Evolutionary conservation across 2,329 filamentous ascomycete genomes (phyloP), one percentile per base, ranked within the genome.

Genomic region (Xylariaceae sp.): DNA sequence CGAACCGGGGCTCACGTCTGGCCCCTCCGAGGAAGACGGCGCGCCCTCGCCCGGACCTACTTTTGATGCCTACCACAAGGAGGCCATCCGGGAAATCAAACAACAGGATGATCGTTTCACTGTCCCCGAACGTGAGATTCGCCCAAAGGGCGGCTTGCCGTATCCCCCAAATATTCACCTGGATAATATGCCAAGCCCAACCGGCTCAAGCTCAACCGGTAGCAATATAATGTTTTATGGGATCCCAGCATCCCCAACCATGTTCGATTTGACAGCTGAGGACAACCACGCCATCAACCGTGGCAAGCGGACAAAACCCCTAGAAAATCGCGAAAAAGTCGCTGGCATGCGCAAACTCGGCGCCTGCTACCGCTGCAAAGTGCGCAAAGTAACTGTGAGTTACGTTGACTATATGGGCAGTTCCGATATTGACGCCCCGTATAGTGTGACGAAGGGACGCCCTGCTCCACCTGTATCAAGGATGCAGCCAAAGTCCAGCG

Each of bases 291-390:
- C 58, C 3, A 60, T 62, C 39, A 67, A 62, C 58, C 69, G 67
- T 59, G 71, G 71, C 50, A 68, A 65, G 57, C 69, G 71, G 53
- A 65, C 62, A 17, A 63, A 65, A 42, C 70, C 70, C 35, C 57
- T 73, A 51, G 58, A 67, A n/a, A 70, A 72, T 54, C 66, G 66
- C 49, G 73, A 76, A 61, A 75, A 80, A 69, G 80, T 80, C 49
- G 78, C 77, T 55, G 74, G 75, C 57, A 78, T 82, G 56, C 78
- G 80, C 64, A 77, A 78, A 67, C 73, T 72, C 65, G 76, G 76
- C 59, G 78, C 79, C 39, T 82, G 80, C 65, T 72, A 77, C 56
- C 75, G 75, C 58, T 82, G 80, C 68, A 78, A 75, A 64, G 73
- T 77, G 62, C 75, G 74, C 64, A 81, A 80, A 72, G 75, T 76